Percentiles rank a stretch among this genome's conserved stretches.
Conservation (phyloP, 495 filamentous ascomycete species). For the Penicillium antarcticum region DNA sequence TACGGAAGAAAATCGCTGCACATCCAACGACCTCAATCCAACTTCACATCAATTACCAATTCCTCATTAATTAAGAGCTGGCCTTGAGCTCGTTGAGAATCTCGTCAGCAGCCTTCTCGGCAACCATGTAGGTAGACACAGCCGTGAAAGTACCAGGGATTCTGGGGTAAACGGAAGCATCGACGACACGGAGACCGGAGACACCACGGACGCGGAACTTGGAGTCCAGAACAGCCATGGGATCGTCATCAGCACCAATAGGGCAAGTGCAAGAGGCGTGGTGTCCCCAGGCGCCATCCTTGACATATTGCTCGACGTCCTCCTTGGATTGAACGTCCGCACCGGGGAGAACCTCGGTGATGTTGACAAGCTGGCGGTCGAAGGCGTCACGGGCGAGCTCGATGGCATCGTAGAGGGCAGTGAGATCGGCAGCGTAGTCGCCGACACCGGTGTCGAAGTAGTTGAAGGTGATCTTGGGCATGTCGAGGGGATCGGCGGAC, state of each 20-base stretch:
- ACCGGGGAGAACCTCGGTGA: slow-evolving; percentile 48
- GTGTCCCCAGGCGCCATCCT: slow-evolving; percentile 55
- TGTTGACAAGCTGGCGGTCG: slow-evolving; percentile 19
- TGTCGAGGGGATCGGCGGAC: slow-evolving; percentile 51
- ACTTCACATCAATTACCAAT: no score
- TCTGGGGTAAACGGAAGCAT: slow-evolving; percentile 55
- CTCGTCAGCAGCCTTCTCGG: slow-evolving; percentile 59
- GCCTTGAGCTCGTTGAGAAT: not conserved
- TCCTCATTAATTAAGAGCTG: no score
- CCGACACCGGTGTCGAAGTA: slow-evolving; percentile 48
- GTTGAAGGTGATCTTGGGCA: slow-evolving; percentile 54
- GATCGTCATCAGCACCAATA: slow-evolving; percentile 54
- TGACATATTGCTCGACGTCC: slow-evolving; percentile 46
- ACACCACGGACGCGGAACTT: slow-evolving; percentile 56
- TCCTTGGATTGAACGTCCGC: slow-evolving; percentile 30
- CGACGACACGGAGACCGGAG: slow-evolving; percentile 55
- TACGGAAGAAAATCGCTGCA: no score
- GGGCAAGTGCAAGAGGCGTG: slow-evolving; percentile 57
- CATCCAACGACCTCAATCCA: no score
- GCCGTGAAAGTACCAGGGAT: slow-evolving; percentile 58
- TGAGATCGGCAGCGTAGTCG: slow-evolving; percentile 38
- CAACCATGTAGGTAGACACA: slow-evolving; percentile 58
- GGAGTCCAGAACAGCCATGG: slow-evolving; percentile 56
- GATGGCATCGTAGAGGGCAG: slow-evolving; percentile 47
- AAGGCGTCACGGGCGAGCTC: slow-evolving; percentile 40